A percentile compares a stretch with the other conserved stretches of the same genome.
phyloP scores from a whole-genome alignment of 495 filamentous ascomycete genomes.

The Evansstolkia leycettana region DNA sequence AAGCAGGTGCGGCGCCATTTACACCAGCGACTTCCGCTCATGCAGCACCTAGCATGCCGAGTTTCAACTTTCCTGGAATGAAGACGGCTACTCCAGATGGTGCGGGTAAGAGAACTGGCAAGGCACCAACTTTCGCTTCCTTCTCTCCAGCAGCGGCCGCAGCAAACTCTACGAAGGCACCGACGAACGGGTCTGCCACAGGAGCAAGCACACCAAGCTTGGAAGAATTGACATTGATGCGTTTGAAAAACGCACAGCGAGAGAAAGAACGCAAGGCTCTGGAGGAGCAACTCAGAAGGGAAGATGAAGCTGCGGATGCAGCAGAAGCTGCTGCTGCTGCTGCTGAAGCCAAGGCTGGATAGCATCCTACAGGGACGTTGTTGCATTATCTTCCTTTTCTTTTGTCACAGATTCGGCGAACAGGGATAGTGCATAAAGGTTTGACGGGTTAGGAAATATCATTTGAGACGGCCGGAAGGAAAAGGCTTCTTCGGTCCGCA shows the following conservation, averaged over 20 bases:
- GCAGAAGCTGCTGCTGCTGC: slow-evolving; percentile 19
- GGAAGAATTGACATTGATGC: slow-evolving; percentile 48
- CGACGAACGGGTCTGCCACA: slow-evolving; percentile 17
- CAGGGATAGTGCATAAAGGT: too few relatives aligned
- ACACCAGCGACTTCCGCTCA: slow-evolving; percentile 13
- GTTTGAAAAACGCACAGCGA: slow-evolving; percentile 43
- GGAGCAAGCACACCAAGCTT: slow-evolving; percentile 33
- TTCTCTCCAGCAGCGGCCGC: slow-evolving; percentile 27
- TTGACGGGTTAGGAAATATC: not conserved
- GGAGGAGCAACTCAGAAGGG: slow-evolving; percentile 39
- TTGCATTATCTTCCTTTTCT: slow-evolving; percentile 1
- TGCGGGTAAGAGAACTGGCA: slow-evolving; percentile 18
- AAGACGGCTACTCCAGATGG: slow-evolving; percentile 11
- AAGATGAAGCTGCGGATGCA: slow-evolving; percentile 40
- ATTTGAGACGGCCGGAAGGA: not conserved
- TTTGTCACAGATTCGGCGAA: slow-evolving; percentile 7
- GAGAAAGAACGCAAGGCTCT: slow-evolving; percentile 43
- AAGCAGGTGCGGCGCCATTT: slow-evolving; percentile 4
- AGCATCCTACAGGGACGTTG: not conserved
- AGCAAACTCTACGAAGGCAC: slow-evolving; percentile 15
- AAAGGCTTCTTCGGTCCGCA: not conserved
- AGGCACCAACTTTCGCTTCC: slow-evolving; percentile 38
- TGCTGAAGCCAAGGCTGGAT: not conserved
- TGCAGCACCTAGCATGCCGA: slow-evolving; percentile 11
- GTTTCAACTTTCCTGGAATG: slow-evolving; percentile 26